Base-by-base conservation (phyloP, 805 yeast genomes). In the Debaryomyces hansenii region DNA sequence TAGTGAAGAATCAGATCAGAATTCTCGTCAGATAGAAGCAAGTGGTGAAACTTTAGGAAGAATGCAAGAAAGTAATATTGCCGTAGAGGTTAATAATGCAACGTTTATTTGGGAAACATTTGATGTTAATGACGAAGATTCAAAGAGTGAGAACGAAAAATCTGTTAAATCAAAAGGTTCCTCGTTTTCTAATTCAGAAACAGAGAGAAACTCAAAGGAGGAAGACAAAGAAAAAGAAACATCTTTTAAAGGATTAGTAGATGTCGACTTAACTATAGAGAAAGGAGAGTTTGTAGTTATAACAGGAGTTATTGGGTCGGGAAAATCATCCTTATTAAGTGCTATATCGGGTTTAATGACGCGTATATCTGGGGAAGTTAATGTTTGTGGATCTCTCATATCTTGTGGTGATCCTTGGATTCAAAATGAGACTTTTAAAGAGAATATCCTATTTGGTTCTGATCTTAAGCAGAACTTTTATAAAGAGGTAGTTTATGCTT, bases 281-380 rank as follows among this genome's bases (percentile, higher is more conserved):
- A 78, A 77, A 46, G 87, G 87, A 18, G 96, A 88, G 58, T 80
- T 90, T 42, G 68, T 89, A 6, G 85, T 86, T 48, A 75, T 87
- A 20, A 86, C 92, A 0, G 96, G 96, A 12, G 66, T 84, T 1
- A 86, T 89, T 57, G 96, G 96, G 2, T 75, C 89, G 3, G 96
- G 96, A 47, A 89, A 89, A 60, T 72, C 91, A 0, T 85, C 94
- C 0, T 67, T 90, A 20, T 69, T 89, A 41, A 75, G 73, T 54
- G 90, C 95, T 0, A 66, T 89, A 42, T 73, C 87, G 7, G 96
- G 96, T 0, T 75, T 79, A 34, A 87, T 89, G 89, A 70, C 73
- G 14, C 77, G 77, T 53, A 65, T 64, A 0, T 37, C 56, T 0
- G 96, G 96, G 35, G 44, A 58, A 0, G 70, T 85, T 2, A 63